Conservation (phyloP, 177 flowering plant genomes). For the Vitis hybrid region DNA sequence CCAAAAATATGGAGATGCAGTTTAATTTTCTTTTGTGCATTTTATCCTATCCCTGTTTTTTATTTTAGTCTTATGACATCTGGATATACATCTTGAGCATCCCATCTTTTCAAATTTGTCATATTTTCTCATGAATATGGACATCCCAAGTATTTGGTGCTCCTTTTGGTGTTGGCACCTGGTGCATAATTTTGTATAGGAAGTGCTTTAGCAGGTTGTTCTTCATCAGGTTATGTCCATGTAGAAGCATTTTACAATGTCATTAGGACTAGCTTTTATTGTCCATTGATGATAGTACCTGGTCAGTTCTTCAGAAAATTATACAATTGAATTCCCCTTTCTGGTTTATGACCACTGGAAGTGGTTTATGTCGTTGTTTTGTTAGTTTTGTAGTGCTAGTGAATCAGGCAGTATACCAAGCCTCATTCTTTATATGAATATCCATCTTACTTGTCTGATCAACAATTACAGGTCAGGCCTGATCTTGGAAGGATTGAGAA, state of each 20-base stretch:
- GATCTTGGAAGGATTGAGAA: constrained; percentile 92
- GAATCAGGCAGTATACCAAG: neutral
- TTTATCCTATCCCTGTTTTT: no score
- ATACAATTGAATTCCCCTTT: no score
- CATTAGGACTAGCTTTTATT: no score
- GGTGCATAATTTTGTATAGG: neutral
- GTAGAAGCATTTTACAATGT: neutral
- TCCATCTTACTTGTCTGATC: neutral
- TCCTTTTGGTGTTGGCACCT: neutral
- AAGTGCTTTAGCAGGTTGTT: neutral
- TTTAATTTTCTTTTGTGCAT: neutral
- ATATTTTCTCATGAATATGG: neutral
- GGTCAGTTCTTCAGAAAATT: no score
- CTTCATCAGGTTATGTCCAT: neutral
- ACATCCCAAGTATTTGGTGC: neutral
- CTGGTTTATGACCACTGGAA: neutral
- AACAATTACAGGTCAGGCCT: constrained; percentile 57
- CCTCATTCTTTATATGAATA: neutral
- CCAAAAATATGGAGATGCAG: neutral
- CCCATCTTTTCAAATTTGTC: neutral
- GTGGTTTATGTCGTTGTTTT: neutral
- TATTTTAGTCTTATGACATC: neutral
- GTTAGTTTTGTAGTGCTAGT: neutral
- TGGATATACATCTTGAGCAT: neutral
- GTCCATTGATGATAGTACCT: no score